Evolutionary conservation across 345 rosid species (phyloP).

Genomic region (Rubroshorea leprosula): DNA sequence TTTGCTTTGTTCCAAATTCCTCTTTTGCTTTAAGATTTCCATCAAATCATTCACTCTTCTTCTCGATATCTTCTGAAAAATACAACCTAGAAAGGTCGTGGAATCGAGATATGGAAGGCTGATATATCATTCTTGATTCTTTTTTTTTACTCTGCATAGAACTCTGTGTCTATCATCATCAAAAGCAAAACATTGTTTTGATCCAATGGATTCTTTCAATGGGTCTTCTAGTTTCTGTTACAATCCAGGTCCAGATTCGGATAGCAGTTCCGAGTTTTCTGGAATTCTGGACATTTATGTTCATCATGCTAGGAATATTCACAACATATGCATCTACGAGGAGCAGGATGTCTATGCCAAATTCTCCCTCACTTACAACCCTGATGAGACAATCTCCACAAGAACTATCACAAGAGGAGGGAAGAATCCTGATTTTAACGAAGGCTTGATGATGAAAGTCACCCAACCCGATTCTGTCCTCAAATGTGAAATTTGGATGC

Average conservation of each 20-base stretch:
- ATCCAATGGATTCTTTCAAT: conserved; percentile 49
- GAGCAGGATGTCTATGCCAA: conserved; percentile 96
- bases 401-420: conserved; percentile 76
- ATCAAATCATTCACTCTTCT: neutral
- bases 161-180: conserved; percentile 4
- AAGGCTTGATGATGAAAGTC: conserved; percentile 49
- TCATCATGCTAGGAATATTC: conserved; percentile 90
- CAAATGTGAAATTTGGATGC: conserved; percentile 98
- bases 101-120: neutral
- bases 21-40: neutral
- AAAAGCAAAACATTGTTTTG: neutral
- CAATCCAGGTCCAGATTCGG: conserved; percentile 28
- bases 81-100: neutral
- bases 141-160: neutral
- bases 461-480: conserved; percentile 63
- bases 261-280: conserved; percentile 37
- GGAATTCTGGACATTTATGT: conserved; percentile 70
- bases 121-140: neutral
- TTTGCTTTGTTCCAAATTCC: neutral
- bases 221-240: conserved; percentile 40
- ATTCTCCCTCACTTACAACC: conserved; percentile 85
- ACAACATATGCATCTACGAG: conserved; percentile 94
- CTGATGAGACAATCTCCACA: conserved; percentile 80
- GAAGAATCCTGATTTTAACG: conserved; percentile 81
- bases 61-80: too few relatives aligned